phyloP scores from a whole-genome alignment of 2,329 filamentous ascomycete species.

The Cordyceps cateniannulata region DNA sequence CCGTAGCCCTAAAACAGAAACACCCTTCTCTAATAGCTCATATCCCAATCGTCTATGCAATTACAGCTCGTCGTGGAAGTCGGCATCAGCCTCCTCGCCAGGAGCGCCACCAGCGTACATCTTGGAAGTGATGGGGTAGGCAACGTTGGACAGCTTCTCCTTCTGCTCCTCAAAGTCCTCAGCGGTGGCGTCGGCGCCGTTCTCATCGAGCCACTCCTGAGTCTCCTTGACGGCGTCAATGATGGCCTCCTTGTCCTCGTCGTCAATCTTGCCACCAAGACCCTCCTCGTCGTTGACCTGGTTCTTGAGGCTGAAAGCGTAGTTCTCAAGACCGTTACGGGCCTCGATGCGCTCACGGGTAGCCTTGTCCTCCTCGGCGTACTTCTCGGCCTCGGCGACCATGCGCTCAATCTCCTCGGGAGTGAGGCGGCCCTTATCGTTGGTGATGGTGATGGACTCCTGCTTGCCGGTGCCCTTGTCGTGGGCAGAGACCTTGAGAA shows the following conservation, averaged over 20 bases:
- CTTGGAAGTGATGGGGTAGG: slow-evolving; percentile 99
- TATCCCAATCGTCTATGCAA: slow-evolving; percentile 25
- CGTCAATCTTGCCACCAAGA: slow-evolving; percentile 95
- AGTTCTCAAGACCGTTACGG: slow-evolving; percentile 96
- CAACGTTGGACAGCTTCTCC: slow-evolving; percentile 95
- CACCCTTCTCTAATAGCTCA: slow-evolving; percentile 14
- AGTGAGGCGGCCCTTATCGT: slow-evolving; percentile 96
- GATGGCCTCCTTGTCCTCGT: slow-evolving; percentile 97
- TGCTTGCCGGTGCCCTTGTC: slow-evolving; percentile 98
- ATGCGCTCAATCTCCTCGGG: slow-evolving; percentile 98
- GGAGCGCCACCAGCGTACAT: slow-evolving; percentile 68
- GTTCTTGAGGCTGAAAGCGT: slow-evolving; percentile 98
- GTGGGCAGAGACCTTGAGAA: slow-evolving; percentile 89
- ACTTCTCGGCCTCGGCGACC: slow-evolving; percentile 97
- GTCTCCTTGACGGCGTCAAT: slow-evolving; percentile 95
- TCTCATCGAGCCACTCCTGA: slow-evolving; percentile 94
- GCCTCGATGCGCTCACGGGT: slow-evolving; percentile 95
- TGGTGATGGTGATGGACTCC: slow-evolving; percentile 97
- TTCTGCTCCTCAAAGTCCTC: slow-evolving; percentile 99
- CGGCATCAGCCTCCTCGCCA: slow-evolving; percentile 64
- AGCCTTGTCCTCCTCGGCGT: slow-evolving; percentile 98
- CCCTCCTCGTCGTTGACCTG: slow-evolving; percentile 96
- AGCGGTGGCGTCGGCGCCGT: slow-evolving; percentile 72
- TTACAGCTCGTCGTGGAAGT: slow-evolving; percentile 76
- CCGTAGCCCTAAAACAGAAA: slow-evolving; percentile 11